phyloP scores from a whole-genome alignment of 805 yeast species.

The Teunomyces barrocoloradensis region DNA sequence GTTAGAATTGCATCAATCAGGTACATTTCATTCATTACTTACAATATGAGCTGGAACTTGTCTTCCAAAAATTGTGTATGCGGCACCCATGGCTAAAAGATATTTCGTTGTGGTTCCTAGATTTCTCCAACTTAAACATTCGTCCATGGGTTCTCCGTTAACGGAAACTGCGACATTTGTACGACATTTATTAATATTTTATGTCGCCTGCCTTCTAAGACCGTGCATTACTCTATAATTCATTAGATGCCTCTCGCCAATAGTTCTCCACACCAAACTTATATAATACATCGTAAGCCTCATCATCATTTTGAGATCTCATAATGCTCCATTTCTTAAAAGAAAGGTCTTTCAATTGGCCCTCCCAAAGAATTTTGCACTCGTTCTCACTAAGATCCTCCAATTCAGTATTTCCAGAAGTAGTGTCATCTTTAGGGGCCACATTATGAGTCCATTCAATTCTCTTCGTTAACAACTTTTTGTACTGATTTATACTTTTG shows the following conservation, averaged over 20 bases:
- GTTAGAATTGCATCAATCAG: background rate
- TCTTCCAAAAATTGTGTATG: slow-evolving; percentile 43
- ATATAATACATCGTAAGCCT: slow-evolving; percentile 46
- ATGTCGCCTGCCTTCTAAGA: background rate
- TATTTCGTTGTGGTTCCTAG: background rate
- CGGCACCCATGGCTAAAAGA: slow-evolving; percentile 35
- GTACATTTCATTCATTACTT: slow-evolving; percentile 16
- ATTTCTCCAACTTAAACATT: background rate
- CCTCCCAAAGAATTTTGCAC: slow-evolving; percentile 67
- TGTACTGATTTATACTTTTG: slow-evolving; percentile 59
- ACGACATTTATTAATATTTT: background rate
- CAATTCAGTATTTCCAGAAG: slow-evolving; percentile 5
- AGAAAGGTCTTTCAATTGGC: slow-evolving; percentile 50
- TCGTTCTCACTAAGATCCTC: slow-evolving; percentile 44
- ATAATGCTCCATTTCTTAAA: slow-evolving; percentile 72
- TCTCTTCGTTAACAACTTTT: slow-evolving; percentile 56
- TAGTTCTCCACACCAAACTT: slow-evolving; percentile 57
- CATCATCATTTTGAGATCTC: slow-evolving; percentile 49
- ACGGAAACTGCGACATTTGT: background rate
- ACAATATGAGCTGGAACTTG: slow-evolving; percentile 46
- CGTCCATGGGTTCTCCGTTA: background rate
- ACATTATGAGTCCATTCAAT: slow-evolving; percentile 67
- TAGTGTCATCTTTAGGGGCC: slow-evolving; percentile 21
- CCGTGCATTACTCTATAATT: background rate
- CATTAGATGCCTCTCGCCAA: slow-evolving; percentile 40